Percentiles rank a stretch among this genome's conserved stretches.
Evolutionary conservation across 257 asterid species (phyloP).

Genomic region (Penstemon newberryi): DNA sequence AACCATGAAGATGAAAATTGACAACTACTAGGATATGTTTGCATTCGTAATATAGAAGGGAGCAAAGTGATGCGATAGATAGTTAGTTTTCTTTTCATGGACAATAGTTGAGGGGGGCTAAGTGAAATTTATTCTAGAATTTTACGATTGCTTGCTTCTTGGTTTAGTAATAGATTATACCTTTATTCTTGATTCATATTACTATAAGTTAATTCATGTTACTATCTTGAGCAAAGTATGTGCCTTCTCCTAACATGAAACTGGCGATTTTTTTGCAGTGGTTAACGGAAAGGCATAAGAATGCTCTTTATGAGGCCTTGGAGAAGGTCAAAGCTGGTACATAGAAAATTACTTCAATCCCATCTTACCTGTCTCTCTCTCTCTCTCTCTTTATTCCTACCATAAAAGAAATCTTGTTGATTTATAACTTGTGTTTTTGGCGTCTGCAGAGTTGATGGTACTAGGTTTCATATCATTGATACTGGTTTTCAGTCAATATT

Average conservation of each 20-base stretch:
- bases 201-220: not conserved
- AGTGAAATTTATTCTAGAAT: no score
- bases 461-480: conserved; percentile 87
- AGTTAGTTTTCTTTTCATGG: no score
- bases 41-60: no score
- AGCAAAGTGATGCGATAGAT: no score
- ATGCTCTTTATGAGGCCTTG: conserved; percentile 78
- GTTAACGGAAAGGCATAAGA: conserved; percentile 80
- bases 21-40: no score
- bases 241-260: conserved; percentile 7
- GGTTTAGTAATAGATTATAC: no score
- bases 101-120: no score
- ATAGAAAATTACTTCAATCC: not conserved
- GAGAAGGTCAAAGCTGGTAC: conserved; percentile 94
- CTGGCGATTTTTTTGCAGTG: conserved; percentile 46
- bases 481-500: conserved; percentile 86
- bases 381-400: no score
- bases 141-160: not conserved
- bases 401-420: not conserved
- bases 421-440: conserved; percentile 25
- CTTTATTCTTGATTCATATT: not conserved
- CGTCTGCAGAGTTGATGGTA: conserved; percentile 85
- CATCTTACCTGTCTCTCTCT: not conserved
- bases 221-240: not conserved
- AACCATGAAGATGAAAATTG: no score